Conservation (phyloP, 768 basidiomycete genomes). For the Collybia sordida region DNA sequence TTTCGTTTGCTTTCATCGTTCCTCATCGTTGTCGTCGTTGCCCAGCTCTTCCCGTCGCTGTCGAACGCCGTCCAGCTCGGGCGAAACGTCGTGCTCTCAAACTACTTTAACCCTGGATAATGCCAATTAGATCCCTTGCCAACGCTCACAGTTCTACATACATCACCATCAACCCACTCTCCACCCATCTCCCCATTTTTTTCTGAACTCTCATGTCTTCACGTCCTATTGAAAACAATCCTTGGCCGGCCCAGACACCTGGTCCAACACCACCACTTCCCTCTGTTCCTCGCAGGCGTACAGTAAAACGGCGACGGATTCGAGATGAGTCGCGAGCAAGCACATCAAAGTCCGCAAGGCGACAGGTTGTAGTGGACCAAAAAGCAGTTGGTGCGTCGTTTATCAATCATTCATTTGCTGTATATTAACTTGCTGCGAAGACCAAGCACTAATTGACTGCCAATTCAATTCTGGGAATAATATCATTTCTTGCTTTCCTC, state of each 20-base stretch:
- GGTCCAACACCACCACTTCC: slow-evolving; percentile 12
- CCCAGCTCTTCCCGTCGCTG: slow-evolving; percentile 15
- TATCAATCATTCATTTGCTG: slow-evolving; percentile 2
- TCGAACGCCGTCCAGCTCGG: slow-evolving; percentile 15
- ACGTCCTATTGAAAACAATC: slow-evolving; percentile 29
- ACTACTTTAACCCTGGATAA: slow-evolving; percentile 23
- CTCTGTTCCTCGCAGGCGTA: slow-evolving; percentile 16
- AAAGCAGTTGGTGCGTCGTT: slow-evolving; percentile 27
- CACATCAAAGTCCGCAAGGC: slow-evolving; percentile 25
- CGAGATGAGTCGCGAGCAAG: slow-evolving; percentile 14
- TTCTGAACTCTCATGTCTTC: slow-evolving; percentile 33
- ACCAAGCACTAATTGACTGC: slow-evolving; percentile 49
- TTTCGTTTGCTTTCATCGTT: slow-evolving; percentile 15
- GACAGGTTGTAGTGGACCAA: slow-evolving; percentile 41
- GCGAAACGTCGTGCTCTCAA: slow-evolving; percentile 6
- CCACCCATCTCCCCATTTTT: slow-evolving; percentile 20
- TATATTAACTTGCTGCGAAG: slow-evolving; percentile 15
- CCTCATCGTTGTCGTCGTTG: slow-evolving; percentile 21
- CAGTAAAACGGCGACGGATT: slow-evolving; percentile 30
- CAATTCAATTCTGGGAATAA: slow-evolving; percentile 63
- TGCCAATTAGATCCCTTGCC: slow-evolving; percentile 27
- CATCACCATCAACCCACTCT: slow-evolving; percentile 18
- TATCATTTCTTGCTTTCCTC: slow-evolving; percentile 78
- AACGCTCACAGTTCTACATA: slow-evolving; percentile 20
- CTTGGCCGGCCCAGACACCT: slow-evolving; percentile 47